Base-by-base conservation (phyloP, 306 rosid species). In the Rosa multiflora region DNA sequence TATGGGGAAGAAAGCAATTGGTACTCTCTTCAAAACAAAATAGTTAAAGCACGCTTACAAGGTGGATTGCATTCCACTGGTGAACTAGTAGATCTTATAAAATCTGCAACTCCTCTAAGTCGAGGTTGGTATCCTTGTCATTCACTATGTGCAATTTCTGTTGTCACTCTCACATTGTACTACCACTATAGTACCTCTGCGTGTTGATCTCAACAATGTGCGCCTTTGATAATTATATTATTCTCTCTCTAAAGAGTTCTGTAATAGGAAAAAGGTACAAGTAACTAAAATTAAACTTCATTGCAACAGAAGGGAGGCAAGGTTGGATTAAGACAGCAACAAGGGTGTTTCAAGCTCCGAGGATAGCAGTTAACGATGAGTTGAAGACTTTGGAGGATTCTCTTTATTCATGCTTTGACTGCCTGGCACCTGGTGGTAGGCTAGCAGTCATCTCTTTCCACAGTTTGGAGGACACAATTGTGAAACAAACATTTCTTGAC, bases 361-460 rank as follows among this genome's bases (percentile, higher is more conserved):
- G 99, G 81, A 95, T 95, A 0, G 98, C 99, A 2, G 99, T 95
- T 52, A 92, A 95, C 5, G 98, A 95, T 71, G 97, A 93, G 77
- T 85, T 95, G 47, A 89, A 90, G 78, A 86, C 95, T 40, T 87
- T 92, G n/a, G 90, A 95, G 87, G 96, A 90, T 81, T 84, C 98
- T 58, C 92, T 91, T 15, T 82, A 91, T 81, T 79, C 90, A 62
- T 88, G 90, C 79, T 95, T 88, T 70, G 98, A 95, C 20, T 93
- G 98, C 84, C 99, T 95, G 6, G 92, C 99, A 8, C 96, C 98
- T 0, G 92, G 96, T 73, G 98, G 99, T 20, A 89, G 99, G 83
- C 93, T 95, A 37, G 98, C 98, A n/a, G 99, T 93, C 75, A 95
- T 95, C 80, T 93, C 99, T 40, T 93, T 95, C 86, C 99, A 95